Percentiles rank a stretch among this genome's conserved stretches.
phyloP scores from a whole-genome alignment of 768 basidiomycete species.

The Lentinus tigrinus region DNA sequence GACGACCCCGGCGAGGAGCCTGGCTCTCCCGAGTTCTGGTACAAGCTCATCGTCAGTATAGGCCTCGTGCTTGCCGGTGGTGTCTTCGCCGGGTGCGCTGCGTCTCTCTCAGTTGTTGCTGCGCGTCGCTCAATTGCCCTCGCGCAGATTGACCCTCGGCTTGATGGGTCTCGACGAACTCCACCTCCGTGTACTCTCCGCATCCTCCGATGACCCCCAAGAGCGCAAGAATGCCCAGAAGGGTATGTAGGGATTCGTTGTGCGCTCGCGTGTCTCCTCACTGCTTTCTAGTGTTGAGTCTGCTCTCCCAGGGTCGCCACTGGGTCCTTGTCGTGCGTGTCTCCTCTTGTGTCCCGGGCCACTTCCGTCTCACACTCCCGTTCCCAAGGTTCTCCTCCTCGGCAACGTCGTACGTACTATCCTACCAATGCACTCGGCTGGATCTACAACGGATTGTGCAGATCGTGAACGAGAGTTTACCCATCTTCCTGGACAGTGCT shows the following conservation, averaged over 20 bases:
- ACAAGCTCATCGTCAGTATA: constrained; percentile 64
- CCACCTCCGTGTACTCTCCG: constrained; percentile 81
- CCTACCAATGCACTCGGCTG: neutral
- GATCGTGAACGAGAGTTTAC: constrained; percentile 83
- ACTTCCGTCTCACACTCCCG: neutral
- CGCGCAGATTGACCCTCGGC: constrained; percentile 78
- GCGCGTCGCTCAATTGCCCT: neutral
- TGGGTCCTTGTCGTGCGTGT: constrained; percentile 85
- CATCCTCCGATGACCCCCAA: constrained; percentile 70
- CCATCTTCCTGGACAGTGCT: constrained; percentile 79
- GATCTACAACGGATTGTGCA: constrained; percentile 22
- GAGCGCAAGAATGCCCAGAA: constrained; percentile 72
- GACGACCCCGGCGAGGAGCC: constrained; percentile 25
- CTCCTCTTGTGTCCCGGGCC: constrained; percentile 10
- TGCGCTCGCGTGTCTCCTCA: neutral
- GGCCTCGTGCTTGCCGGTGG: constrained; percentile 81
- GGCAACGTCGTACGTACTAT: constrained; percentile 72
- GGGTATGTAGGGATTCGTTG: constrained; percentile 38
- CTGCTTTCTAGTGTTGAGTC: constrained; percentile 37
- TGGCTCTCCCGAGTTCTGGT: constrained; percentile 71
- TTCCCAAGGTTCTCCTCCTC: constrained; percentile 72
- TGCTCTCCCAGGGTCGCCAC: constrained; percentile 53
- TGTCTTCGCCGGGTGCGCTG: constrained; percentile 80
- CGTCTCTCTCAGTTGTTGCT: neutral
- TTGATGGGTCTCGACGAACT: constrained; percentile 94